Conservation (phyloP, 306 rosid genomes). For the Abrus pulchellus region DNA sequence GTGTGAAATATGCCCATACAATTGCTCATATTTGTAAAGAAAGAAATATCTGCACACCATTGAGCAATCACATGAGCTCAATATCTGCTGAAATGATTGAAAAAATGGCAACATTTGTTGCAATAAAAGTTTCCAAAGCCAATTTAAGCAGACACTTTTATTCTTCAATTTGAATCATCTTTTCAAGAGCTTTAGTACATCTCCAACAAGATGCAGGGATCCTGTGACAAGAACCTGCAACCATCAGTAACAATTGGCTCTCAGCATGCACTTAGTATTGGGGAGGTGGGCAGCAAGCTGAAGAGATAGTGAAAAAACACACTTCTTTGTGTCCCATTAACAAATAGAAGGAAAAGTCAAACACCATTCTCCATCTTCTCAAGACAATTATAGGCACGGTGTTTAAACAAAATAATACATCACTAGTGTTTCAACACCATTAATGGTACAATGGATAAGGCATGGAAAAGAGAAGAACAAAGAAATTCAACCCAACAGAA, state of each 20-base stretch:
- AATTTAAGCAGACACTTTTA: slow-evolving; percentile 11
- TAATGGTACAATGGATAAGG: background rate
- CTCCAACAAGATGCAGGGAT: slow-evolving; percentile 74
- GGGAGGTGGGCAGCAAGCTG: background rate
- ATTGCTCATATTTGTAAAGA: background rate
- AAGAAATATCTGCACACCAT: background rate
- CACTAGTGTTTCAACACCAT: slow-evolving; percentile 18
- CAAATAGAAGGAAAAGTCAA: slow-evolving; percentile 8
- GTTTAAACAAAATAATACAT: slow-evolving; percentile 1
- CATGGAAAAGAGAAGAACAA: slow-evolving; percentile 6
- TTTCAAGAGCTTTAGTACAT: slow-evolving; percentile 54
- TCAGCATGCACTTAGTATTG: background rate
- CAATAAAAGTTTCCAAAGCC: slow-evolving; percentile 36
- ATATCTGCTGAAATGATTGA: slow-evolving; percentile 4
- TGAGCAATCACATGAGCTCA: slow-evolving; percentile 9
- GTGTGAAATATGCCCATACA: background rate
- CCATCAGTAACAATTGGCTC: slow-evolving; percentile 19
- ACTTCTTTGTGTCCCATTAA: background rate
- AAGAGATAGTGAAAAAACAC: background rate
- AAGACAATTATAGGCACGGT: background rate
- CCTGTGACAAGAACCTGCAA: slow-evolving; percentile 87
- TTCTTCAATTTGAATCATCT: slow-evolving; percentile 48
- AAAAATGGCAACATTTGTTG: background rate
- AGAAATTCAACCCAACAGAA: slow-evolving; percentile 10
- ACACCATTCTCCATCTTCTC: background rate